phyloP scores from a whole-genome alignment of 148 eudicot species.

The Bassia scoparia region DNA sequence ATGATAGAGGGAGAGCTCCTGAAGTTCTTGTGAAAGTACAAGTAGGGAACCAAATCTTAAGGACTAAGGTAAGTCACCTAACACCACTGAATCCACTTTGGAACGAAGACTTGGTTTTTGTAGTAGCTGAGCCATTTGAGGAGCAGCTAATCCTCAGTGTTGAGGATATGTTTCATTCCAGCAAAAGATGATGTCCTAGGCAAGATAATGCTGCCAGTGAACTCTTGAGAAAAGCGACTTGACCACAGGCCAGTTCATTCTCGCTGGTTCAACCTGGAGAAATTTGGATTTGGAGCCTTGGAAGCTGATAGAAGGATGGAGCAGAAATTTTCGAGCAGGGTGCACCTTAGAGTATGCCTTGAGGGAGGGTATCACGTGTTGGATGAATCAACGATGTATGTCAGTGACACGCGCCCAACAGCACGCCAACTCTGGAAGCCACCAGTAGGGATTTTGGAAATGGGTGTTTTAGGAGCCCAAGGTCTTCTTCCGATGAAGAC shows the following conservation, averaged over 20 bases:
- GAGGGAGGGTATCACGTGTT: constrained; percentile 74
- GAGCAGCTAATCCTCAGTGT: constrained; percentile 53
- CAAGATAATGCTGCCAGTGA: constrained; percentile 37
- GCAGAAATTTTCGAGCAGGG: constrained; percentile 53
- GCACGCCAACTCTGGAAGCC: constrained; percentile 70
- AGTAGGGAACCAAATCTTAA: constrained; percentile 55
- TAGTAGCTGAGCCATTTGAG: constrained; percentile 77
- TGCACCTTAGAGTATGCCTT: constrained; percentile 61
- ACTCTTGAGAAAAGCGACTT: constrained; percentile 46
- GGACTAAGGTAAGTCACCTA: constrained; percentile 42
- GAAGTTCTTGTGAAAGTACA: constrained; percentile 57
- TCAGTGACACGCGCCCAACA: constrained; percentile 68
- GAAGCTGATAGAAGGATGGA: constrained; percentile 64
- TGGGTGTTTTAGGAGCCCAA: constrained; percentile 67
- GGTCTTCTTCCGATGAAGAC: constrained; percentile 63
- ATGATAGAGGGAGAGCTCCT: constrained; percentile 46
- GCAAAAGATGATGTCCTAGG: constrained; percentile 60
- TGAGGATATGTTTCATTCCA: constrained; percentile 45
- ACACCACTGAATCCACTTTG: constrained; percentile 50
- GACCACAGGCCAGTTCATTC: constrained; percentile 58
- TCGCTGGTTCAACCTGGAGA: constrained; percentile 68
- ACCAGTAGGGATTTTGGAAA: constrained; percentile 61
- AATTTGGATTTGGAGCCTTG: constrained; percentile 46
- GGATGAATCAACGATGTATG: constrained; percentile 69
- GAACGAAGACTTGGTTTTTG: constrained; percentile 67